Base-by-base conservation (phyloP, 495 filamentous ascomycete genomes). In the Physcia stellaris region DNA sequence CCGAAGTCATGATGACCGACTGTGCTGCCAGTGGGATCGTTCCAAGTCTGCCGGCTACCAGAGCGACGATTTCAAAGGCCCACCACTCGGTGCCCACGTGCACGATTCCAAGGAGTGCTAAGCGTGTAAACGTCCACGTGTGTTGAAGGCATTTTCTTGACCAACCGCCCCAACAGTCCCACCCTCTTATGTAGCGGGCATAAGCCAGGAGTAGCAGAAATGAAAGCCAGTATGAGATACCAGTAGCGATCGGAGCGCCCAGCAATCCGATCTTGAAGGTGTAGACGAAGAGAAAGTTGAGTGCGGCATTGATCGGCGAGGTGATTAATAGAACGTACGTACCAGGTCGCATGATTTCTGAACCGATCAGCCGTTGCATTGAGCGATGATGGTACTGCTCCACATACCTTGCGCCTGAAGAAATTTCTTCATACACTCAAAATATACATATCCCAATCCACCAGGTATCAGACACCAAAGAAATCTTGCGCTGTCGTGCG, bases 21-120 rank as follows among this genome's bases (percentile, higher is more conserved):
- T 95, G 87, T 0, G 86, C 78, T 9, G 87, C 87, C 0, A 94
- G 67, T 0, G 86, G 67, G 27, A 90, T 77, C 0, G 81, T 90
- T 6, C 86, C 86, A 0, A 95, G 67, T 6, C 76, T 68, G 7
- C 87, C 87, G 3, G 87, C 87, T 2, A 79, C 86, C 0, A 95
- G 65, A 1, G 86, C 85, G n/a, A 94, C 86, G 40, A 95, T 93
- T 58, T 93, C 86, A 47, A 92, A 93, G 0, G 86, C 86, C 86
- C 86, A 93, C 86, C 86, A 93, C 59, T 94, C 86, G 0, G 83
- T 92, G 6, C 87, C 87, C 17, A 94, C 80, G 48, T 93, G 87
- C n/a, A 94, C 54, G 30, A 93, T 63, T 4, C 87, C 87, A 1
- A 94, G 58, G 24, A 77, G 48, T 5, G 86, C 83, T 4, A 95